Conservation (phyloP, 208 protist species). For the Leishmania tropica region DNA sequence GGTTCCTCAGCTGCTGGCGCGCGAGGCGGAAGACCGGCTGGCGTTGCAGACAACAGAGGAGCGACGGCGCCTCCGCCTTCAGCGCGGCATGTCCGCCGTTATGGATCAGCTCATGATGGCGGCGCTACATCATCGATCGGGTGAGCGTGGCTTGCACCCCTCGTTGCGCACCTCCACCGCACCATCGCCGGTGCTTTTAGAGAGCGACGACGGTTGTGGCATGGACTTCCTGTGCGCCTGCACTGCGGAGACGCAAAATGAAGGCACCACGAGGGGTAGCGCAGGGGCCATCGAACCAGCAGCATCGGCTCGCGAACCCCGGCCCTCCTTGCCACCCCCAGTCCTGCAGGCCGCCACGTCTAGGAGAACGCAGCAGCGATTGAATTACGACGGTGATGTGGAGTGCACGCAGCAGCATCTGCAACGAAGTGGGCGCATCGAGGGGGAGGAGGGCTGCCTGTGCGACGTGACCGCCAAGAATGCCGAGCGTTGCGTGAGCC, state of each 20-base stretch:
- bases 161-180: conserved; percentile 15
- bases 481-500: not conserved
- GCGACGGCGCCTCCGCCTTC: conserved; percentile 4
- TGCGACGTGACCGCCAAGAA: not conserved
- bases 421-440: not conserved
- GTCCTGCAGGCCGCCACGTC: not conserved
- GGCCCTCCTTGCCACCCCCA: not conserved
- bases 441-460: not conserved
- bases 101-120: conserved; percentile 25
- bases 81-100: not conserved
- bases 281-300: not conserved
- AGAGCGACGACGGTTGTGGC: not conserved
- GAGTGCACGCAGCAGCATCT: not conserved
- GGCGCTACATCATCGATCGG: conserved; percentile 13
- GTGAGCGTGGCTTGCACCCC: conserved; percentile 22
- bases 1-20: conserved; percentile 6
- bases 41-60: not conserved
- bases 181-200: not conserved
- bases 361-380: not conserved
- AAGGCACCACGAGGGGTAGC: not conserved
- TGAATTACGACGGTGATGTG: not conserved
- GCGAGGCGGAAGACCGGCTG: conserved; percentile 10
- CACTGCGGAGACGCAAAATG: not conserved
- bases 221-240: not conserved
- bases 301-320: not conserved